Conservation (phyloP, 768 basidiomycete species). For the Gyrodon lividus region DNA sequence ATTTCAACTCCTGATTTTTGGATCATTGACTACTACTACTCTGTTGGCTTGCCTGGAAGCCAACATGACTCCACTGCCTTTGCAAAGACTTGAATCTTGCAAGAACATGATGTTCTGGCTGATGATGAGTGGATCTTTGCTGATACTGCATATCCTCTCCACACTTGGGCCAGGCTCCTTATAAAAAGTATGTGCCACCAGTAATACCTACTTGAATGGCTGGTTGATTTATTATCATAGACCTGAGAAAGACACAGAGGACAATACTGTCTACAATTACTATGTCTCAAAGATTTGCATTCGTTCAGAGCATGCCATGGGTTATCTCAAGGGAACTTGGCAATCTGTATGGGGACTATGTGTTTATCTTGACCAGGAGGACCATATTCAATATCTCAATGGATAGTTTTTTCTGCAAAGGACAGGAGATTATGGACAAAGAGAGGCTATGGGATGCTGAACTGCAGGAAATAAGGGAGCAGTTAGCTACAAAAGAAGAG, state of each 20-base stretch:
- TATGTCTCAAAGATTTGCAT: constrained; percentile 30
- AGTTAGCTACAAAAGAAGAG: neutral
- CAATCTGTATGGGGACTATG: constrained; percentile 4
- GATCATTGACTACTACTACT: constrained; percentile 34
- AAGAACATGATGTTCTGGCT: neutral
- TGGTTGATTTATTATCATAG: neutral
- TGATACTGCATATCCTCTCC: constrained; percentile 39
- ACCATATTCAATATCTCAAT: neutral
- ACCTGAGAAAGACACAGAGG: neutral
- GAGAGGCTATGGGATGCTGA: neutral
- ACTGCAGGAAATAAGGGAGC: neutral
- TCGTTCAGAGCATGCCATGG: constrained; percentile 39
- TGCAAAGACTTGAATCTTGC: constrained; percentile 19
- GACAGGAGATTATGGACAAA: neutral
- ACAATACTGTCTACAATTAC: constrained; percentile 25
- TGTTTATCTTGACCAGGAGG: constrained; percentile 2
- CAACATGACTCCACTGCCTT: constrained; percentile 34
- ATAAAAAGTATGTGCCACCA: constrained; percentile 27
- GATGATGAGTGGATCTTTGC: constrained; percentile 35
- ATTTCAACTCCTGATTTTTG: constrained; percentile 17
- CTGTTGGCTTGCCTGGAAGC: constrained; percentile 31
- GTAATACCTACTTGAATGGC: too few species aligned
- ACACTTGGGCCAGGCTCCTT: constrained; percentile 29
- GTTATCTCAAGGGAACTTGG: constrained; percentile 37
- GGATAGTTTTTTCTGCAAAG: constrained; percentile 1